Evolutionary conservation across 2,329 filamentous ascomycete genomes (phyloP).

Genomic region (Alternaria consortialis): DNA sequence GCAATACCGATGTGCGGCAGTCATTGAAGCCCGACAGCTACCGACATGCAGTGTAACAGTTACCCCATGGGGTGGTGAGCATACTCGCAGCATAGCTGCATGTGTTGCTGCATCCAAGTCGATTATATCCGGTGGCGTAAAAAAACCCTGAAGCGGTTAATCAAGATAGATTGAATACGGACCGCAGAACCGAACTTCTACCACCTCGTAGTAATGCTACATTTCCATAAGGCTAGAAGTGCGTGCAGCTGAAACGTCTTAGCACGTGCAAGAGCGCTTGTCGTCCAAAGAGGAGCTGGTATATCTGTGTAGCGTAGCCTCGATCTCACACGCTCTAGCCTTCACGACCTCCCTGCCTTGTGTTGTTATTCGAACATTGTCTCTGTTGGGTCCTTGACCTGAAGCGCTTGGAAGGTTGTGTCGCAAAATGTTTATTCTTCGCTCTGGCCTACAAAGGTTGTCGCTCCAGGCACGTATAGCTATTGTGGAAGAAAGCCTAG

Average conservation of each 20-base stretch:
- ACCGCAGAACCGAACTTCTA: slow-evolving; percentile 21
- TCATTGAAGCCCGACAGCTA: slow-evolving; percentile 4
- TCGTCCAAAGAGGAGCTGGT: not conserved
- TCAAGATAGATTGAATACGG: slow-evolving; percentile 24
- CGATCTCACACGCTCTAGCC: not conserved
- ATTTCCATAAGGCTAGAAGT: slow-evolving; percentile 1
- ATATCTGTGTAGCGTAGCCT: not conserved
- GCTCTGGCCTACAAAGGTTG: not conserved
- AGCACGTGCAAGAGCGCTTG: not conserved
- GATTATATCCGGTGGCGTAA: slow-evolving; percentile 12
- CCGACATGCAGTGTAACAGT: slow-evolving; percentile 13
- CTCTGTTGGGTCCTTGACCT: not conserved
- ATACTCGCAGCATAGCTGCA: slow-evolving; percentile 2
- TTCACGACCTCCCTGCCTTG: not conserved
- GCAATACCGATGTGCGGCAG: slow-evolving; percentile 1
- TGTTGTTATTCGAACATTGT: not conserved
- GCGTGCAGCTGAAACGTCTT: slow-evolving; percentile 7
- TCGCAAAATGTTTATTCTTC: not conserved
- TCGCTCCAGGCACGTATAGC: not conserved
- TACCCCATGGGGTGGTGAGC: not conserved
- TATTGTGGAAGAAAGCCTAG: not conserved
- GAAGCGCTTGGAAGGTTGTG: not conserved
- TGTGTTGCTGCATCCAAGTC: slow-evolving; percentile 5
- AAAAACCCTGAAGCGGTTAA: slow-evolving; percentile 11
- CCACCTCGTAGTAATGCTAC: not conserved